Evolutionary conservation across 1,139 yeast genomes (phyloP).

Genomic region (Meyerozyma smithsonii): DNA sequence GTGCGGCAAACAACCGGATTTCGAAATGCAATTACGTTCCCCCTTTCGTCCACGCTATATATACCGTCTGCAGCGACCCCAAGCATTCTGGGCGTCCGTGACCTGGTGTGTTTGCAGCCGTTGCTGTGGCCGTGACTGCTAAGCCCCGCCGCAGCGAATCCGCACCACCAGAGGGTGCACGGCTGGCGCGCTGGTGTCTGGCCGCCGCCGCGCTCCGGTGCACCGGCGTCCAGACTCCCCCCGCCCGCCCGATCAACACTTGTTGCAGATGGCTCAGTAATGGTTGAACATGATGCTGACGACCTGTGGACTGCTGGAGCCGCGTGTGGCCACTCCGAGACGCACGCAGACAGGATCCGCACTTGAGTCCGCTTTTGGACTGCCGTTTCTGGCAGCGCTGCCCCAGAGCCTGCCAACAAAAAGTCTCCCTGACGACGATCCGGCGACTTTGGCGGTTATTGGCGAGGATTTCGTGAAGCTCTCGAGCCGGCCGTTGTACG

Average conservation of each 20-base stretch:
- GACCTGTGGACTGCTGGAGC: not conserved
- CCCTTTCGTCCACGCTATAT: no score
- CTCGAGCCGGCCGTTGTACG: conserved; percentile 30
- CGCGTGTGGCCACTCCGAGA: not conserved
- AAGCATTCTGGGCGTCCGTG: no score
- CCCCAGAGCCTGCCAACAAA: not conserved
- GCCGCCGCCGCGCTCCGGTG: no score
- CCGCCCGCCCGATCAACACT: not conserved
- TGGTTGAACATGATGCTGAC: not conserved
- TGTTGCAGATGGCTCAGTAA: not conserved
- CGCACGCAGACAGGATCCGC: not conserved
- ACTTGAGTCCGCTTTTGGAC: not conserved
- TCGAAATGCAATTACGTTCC: no score
- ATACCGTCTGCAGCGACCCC: no score
- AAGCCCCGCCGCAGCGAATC: conserved; percentile 1
- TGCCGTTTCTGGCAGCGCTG: no score
- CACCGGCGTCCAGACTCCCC: no score
- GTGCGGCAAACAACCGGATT: no score
- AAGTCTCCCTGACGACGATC: not conserved
- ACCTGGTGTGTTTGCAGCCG: not conserved
- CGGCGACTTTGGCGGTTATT: not conserved
- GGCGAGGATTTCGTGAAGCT: conserved; percentile 20
- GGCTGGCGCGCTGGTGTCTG: not conserved
- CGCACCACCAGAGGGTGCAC: no score
- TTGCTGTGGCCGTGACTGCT: not conserved